These are phyloP conservation scores for Starmerella sirachaensis DNA, from an alignment of 805 yeast species.

Conservation along the genomic window DNA sequence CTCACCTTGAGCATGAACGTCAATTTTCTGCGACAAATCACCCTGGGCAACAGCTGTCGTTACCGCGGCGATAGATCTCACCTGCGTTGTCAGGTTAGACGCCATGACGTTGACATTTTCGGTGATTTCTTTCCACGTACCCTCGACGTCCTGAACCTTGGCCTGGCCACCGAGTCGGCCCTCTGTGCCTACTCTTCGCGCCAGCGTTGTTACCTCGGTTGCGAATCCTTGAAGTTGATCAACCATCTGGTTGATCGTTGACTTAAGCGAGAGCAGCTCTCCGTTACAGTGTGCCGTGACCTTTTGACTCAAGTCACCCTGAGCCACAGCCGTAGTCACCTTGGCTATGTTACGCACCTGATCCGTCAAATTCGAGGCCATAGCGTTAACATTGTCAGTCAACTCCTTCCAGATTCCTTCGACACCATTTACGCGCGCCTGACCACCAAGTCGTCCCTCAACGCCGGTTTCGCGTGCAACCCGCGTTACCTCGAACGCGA, in stretches of 20 bases:
- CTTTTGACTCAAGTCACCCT: slow-evolving; percentile 68
- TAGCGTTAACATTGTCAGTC: slow-evolving; percentile 78
- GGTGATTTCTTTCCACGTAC: slow-evolving; percentile 75
- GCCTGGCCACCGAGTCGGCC: slow-evolving; percentile 88
- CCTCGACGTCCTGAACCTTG: slow-evolving; percentile 64
- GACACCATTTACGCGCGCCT: slow-evolving; percentile 65
- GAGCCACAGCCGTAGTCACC: slow-evolving; percentile 78
- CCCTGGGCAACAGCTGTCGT: slow-evolving; percentile 90
- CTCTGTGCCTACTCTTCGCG: slow-evolving; percentile 79
- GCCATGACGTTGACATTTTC: slow-evolving; percentile 87
- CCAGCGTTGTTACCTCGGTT: slow-evolving; percentile 73
- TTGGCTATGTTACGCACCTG: slow-evolving; percentile 82
- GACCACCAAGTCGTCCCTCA: slow-evolving; percentile 80
- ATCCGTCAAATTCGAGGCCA: slow-evolving; percentile 78
- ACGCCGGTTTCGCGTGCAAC: slow-evolving; percentile 87
- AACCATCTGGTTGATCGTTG: slow-evolving; percentile 81
- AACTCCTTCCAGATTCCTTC: slow-evolving; percentile 83
- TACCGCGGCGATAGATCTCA: slow-evolving; percentile 77
- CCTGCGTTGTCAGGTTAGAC: slow-evolving; percentile 72
- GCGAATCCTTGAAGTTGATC: slow-evolving; percentile 73
- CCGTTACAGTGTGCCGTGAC: slow-evolving; percentile 82
- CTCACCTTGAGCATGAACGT: slow-evolving; percentile 84
- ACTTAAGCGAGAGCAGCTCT: slow-evolving; percentile 65
- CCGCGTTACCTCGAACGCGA: slow-evolving; percentile 75
- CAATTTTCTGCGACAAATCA: slow-evolving; percentile 72